Percentiles rank a stretch among this genome's conserved stretches.
These are phyloP conservation scores for Coniochaeta sp. DNA, from an alignment of 2,329 filamentous ascomycete species.

Conservation along the genomic window DNA sequence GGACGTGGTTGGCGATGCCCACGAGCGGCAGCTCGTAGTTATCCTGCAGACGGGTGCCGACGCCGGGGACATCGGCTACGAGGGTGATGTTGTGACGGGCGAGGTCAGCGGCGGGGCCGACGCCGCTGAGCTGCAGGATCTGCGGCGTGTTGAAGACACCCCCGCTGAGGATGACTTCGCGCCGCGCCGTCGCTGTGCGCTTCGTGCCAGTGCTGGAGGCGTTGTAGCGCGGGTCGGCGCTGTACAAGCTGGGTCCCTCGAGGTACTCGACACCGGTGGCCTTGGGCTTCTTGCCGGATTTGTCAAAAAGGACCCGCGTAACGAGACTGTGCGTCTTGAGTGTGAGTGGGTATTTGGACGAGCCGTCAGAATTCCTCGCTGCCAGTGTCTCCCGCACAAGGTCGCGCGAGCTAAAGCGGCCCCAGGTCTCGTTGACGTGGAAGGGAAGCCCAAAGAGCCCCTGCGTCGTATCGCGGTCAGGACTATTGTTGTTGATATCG, in stretches of 20 bases:
- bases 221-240: slow-evolving; percentile 13
- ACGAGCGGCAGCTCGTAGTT: slow-evolving; percentile 29
- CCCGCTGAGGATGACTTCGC: slow-evolving; percentile 40
- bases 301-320: slow-evolving; percentile 28
- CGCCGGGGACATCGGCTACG: slow-evolving; percentile 36
- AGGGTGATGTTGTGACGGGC: slow-evolving; percentile 32
- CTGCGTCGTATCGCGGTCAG: neutral
- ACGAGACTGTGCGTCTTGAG: slow-evolving; percentile 21
- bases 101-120: slow-evolving; percentile 35
- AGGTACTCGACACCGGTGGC: slow-evolving; percentile 24
- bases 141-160: slow-evolving; percentile 44
- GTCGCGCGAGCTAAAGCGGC: neutral
- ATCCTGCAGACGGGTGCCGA: slow-evolving; percentile 42
- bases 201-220: slow-evolving; percentile 17
- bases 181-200: slow-evolving; percentile 16
- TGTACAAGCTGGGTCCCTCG: slow-evolving; percentile 23
- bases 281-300: neutral
- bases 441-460: slow-evolving; percentile 42
- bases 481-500: neutral
- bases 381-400: neutral
- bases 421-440: slow-evolving; percentile 29
- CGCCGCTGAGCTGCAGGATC: slow-evolving; percentile 41
- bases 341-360: slow-evolving; percentile 6
- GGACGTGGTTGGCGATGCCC: slow-evolving; percentile 14
- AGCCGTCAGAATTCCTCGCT: no score